Base-by-base conservation (phyloP, 179 eudicot genomes). In the Actinidia chinensis region DNA sequence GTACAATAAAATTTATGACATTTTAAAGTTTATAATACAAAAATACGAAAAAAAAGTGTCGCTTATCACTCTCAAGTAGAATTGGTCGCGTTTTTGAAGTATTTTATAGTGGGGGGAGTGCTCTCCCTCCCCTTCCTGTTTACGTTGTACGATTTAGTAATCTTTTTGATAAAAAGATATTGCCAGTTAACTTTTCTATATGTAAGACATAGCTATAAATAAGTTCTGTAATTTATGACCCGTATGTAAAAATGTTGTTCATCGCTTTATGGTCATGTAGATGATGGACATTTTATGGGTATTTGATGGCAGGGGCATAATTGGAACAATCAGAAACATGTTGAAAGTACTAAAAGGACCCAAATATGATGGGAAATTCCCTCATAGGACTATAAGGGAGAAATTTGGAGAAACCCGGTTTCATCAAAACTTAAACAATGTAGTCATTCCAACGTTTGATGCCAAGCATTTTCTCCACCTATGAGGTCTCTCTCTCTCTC, bases 401-500 rank as follows among this genome's bases (percentile, higher is more conserved):
- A 69, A 20, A 36, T 60, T 76, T 5, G 80, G 83, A 42, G 68
- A 81, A 2, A 52, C n/a, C 1, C 60, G 58, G 72, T 65, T 81
- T 68, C 73, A 67, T 54, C 66, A 81, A 20, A 71, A 77, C 44
- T 70, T 81, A 76, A 64, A 80, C 46, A 22, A 70, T 14, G 51
- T 77, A 71, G 83, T 77, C 48, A 77, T 81, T 18, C 83, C 83
- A 17, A 72, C 83, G 36, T 81, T 81, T 33, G 83, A 81, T 51
- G 66, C 76, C 47, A 81, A 77, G 76, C 18, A 55, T 43, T 40
- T 76, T 81, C 51, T 68, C 80, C 73, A 47, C 76, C 14, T 81
- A 61, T 46, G 77, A 81, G 83, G 83, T 81, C 40, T 36, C 52
- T 75, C 56, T 58, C 56, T 48, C 42, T 46, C 33, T 69, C 40